Conservation (phyloP, 768 basidiomycete species). For the Cyclocybe cylindracea region DNA sequence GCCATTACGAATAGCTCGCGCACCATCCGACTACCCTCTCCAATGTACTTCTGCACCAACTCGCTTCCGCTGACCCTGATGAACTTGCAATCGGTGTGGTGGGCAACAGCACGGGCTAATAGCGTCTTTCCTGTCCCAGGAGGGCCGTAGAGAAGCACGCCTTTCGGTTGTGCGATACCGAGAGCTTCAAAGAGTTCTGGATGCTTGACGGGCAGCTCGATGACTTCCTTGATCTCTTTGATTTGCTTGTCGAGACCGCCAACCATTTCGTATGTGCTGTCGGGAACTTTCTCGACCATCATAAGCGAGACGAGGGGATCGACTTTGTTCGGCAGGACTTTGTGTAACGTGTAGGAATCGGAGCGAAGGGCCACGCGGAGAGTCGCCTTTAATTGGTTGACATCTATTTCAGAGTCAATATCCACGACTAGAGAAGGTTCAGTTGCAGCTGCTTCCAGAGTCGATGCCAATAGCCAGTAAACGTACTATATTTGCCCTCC, state of each 20-base stretch:
- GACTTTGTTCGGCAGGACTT: conserved; percentile 95
- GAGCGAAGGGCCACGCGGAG: conserved; percentile 95
- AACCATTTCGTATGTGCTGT: conserved; percentile 99
- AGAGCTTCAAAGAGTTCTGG: conserved; percentile 95
- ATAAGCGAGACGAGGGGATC: conserved; percentile 98
- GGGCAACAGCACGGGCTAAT: conserved; percentile 92
- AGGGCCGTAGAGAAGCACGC: conserved; percentile 93
- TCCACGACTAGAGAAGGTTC: conserved; percentile 73
- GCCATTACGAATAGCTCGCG: conserved; percentile 99
- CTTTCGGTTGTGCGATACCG: conserved; percentile 97
- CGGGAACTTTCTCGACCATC: conserved; percentile 99
- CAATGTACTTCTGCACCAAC: conserved; percentile 97
- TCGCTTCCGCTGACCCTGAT: conserved; percentile 94
- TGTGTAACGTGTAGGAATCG: conserved; percentile 95
- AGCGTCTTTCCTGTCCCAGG: conserved; percentile 97
- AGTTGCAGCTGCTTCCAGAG: not conserved
- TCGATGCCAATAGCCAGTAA: not conserved
- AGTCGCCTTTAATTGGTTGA: conserved; percentile 76
- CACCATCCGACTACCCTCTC: conserved; percentile 96
- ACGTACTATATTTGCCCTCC: conserved; percentile 97
- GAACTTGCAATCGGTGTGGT: conserved; percentile 97
- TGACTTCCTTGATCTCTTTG: conserved; percentile 96
- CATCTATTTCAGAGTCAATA: conserved; percentile 84
- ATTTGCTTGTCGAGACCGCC: conserved; percentile 99
- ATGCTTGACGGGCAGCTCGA: conserved; percentile 96